phyloP scores from a whole-genome alignment of 2,329 filamentous ascomycete species.

The Sordariomycetes sp. region DNA sequence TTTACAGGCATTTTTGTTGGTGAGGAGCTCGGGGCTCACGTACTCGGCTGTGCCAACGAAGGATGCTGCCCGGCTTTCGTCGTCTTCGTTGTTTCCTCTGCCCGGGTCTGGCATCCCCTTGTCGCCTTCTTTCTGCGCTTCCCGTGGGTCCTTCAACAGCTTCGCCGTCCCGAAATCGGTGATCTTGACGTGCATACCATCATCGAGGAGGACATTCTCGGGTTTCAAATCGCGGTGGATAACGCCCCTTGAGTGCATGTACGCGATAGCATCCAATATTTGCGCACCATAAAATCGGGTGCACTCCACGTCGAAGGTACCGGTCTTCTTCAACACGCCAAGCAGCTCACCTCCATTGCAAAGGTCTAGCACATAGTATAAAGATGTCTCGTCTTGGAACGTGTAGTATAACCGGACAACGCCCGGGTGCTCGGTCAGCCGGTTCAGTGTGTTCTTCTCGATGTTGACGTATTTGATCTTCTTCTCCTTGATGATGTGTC shows the following conservation, averaged over 20 bases:
- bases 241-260: slow-evolving; percentile 94
- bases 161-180: slow-evolving; percentile 99
- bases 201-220: slow-evolving; percentile 90
- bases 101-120: slow-evolving; percentile 26
- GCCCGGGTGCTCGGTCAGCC: slow-evolving; percentile 90
- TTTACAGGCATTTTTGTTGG: slow-evolving; percentile 94
- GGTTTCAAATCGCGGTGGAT: slow-evolving; percentile 96
- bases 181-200: slow-evolving; percentile 96
- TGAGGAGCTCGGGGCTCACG: slow-evolving; percentile 93
- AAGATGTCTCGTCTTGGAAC: slow-evolving; percentile 90
- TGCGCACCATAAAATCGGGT: slow-evolving; percentile 90
- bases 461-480: slow-evolving; percentile 99
- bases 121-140: slow-evolving; percentile 29
- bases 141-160: slow-evolving; percentile 47
- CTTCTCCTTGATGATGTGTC: slow-evolving; percentile 99
- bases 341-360: slow-evolving; percentile 88
- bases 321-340: slow-evolving; percentile 86
- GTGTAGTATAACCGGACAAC: slow-evolving; percentile 97
- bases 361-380: slow-evolving; percentile 94
- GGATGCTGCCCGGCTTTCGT: slow-evolving; percentile 74
- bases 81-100: slow-evolving; percentile 38
- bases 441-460: slow-evolving; percentile 95
- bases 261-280: slow-evolving; percentile 91
- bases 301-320: slow-evolving; percentile 92
- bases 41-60: slow-evolving; percentile 98